Evolutionary conservation across 257 asterid species (phyloP), one percentile per base, ranked within the genome.

Genomic region (Echium plantagineum): DNA sequence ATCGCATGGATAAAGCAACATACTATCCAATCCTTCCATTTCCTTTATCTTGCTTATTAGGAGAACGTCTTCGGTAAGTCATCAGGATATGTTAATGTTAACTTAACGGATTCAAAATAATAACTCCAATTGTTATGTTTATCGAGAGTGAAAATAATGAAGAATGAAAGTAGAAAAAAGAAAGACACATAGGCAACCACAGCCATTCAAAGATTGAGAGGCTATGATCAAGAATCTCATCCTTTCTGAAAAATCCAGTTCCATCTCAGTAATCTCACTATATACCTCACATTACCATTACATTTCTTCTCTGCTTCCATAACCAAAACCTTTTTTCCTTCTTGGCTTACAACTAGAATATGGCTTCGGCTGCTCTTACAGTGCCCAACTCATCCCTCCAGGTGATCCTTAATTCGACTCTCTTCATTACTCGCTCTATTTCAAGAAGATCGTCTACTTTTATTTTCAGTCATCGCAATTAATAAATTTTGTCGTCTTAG

Each of bases 341-440:
- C 32, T 21, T 17, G 17, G 10, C 17, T 10, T 55, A 1, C 21
- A 38, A n/a, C 60, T 35, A 9, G 9, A 55, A 35, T 63, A 86
- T 87, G 95, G 90, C 96, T 80, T 79, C 85, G 73, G 94, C 94
- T 80, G 85, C 89, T 80, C 76, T 85, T 59, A 83, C 84, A 49
- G 79, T 75, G 18, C 81, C 84, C 84, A 78, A 78, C 66, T 70
- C 96, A 21, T 81, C 96, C 66, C 87, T 85, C 64, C 94, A 87
- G 96, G 94, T 87, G 15, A 21, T 16, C 51, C 30, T 12, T n/a
- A n/a, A n/a, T n/a, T 54, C 28, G 21, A 15, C 22, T 52, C 15
- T 7, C 18, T 55, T 55, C 5, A 21, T 7, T 42, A 42, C 47
- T 42, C 46, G 2, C 12, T 42, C 17, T 13, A 10, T 13, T 4